Evolutionary conservation across 2,329 filamentous ascomycete species (phyloP).

Genomic region (Botrytis porri): DNA sequence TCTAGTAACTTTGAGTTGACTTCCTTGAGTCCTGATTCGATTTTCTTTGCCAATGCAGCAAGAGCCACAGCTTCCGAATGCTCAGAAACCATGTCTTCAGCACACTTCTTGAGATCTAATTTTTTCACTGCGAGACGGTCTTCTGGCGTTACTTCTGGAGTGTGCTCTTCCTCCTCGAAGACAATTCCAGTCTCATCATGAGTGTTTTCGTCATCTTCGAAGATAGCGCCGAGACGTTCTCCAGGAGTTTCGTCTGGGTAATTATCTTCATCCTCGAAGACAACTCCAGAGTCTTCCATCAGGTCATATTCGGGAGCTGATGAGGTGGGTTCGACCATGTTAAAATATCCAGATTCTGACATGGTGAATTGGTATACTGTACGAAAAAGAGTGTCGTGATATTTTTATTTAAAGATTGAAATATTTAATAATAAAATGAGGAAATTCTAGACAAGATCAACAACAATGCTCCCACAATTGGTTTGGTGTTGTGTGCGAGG

Average conservation of each 20-base stretch:
- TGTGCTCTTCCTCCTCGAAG: slow-evolving; percentile 6
- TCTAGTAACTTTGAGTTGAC: slow-evolving; percentile 17
- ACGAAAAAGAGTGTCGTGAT: slow-evolving; percentile 14
- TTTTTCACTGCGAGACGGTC: slow-evolving; percentile 13
- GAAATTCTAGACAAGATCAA: not conserved
- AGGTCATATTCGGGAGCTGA: slow-evolving; percentile 4
- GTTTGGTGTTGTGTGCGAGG: not conserved
- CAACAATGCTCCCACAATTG: not conserved
- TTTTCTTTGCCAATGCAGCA: slow-evolving; percentile 16
- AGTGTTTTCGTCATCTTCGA: slow-evolving; percentile 7
- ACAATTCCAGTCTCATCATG: slow-evolving; percentile 3
- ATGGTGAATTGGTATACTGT: not conserved
- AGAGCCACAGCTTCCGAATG: slow-evolving; percentile 19
- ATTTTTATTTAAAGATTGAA: slow-evolving; percentile 4
- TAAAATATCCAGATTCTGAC: slow-evolving; percentile 15
- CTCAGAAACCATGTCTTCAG: slow-evolving; percentile 16
- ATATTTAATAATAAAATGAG: not conserved
- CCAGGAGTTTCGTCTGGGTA: slow-evolving; percentile 11
- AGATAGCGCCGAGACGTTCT: slow-evolving; percentile 8
- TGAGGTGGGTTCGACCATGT: not conserved
- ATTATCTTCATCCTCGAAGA: slow-evolving; percentile 13
- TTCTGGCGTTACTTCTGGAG: slow-evolving; percentile 7
- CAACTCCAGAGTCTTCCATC: slow-evolving; percentile 14
- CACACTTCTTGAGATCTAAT: slow-evolving; percentile 13
- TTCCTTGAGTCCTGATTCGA: slow-evolving; percentile 18